Evolutionary conservation across 192 early-diverging fungal genomes (phyloP), one percentile per base, ranked within the genome.

Genomic region (Pilobolus umbonatus): DNA sequence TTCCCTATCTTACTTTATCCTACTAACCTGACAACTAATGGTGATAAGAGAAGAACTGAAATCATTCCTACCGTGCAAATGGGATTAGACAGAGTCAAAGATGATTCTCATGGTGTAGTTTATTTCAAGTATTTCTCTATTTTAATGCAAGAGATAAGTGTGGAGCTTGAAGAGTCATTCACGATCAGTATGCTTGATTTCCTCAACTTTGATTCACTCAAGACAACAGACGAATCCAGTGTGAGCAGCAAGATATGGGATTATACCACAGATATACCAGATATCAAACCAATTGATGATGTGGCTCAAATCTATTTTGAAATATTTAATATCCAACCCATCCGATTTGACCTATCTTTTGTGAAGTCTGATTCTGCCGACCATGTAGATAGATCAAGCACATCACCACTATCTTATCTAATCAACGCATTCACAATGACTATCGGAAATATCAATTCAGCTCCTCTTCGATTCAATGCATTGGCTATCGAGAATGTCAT

Each of bases 331-430:
- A 76, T 98, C 39, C 93, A 97, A 62, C 97, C 97, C 0, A 83
- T 96, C 65, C 94, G 94, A 65, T 73, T 96, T 64, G 96, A 97
- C 66, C 72, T 99, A n/a, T 96, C 97, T 9, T 99, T 98, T 74
- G 83, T 91, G 61, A 77, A 93, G 60, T 91, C 91, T 26, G 80
- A 90, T 45, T 74, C 65, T 14, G 75, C 73, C 4, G 85, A 84
- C 52, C 76, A 79, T 25, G 61, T 51, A 25, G 88, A 90, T 22
- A 78, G 75, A 42, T 63, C 71, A 4, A 66, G 60, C 8, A 73
- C 66, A 26, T 75, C 74, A 47, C 73, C 79, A 2, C 57, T 86
- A 15, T 78, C 75, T 54, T 92, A 88, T 36, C 71, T 91, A 30
- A 75, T 84, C 53, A 89, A 92, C 54, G 80, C 96, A n/a, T 76